phyloP scores from a whole-genome alignment of 768 basidiomycete genomes.

The Porphyrellus cyaneotinctus region DNA sequence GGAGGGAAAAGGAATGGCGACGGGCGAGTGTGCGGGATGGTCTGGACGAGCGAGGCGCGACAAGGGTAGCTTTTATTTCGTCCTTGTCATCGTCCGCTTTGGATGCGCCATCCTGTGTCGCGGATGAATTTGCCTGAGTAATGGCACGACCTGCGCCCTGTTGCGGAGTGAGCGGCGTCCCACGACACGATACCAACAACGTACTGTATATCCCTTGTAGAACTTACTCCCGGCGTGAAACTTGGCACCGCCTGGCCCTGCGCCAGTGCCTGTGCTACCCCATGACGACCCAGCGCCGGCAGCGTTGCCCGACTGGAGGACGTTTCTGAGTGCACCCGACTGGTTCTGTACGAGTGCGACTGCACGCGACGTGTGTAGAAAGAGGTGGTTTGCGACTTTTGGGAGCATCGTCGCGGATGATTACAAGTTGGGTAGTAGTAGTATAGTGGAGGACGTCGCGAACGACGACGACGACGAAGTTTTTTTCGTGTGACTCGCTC shows the following conservation, averaged over 20 bases:
- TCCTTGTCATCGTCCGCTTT: slow-evolving; percentile 57
- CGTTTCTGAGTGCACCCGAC: slow-evolving; percentile 66
- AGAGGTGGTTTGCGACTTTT: slow-evolving; percentile 74
- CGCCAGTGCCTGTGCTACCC: slow-evolving; percentile 43
- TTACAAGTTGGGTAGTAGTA: slow-evolving; percentile 1
- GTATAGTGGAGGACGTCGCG: neutral
- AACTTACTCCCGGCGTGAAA: slow-evolving; percentile 69
- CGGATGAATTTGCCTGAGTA: slow-evolving; percentile 64
- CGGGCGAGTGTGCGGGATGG: slow-evolving; percentile 45
- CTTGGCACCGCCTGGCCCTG: slow-evolving; percentile 71
- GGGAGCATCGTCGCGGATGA: slow-evolving; percentile 57
- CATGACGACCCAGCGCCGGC: slow-evolving; percentile 50
- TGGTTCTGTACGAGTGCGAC: slow-evolving; percentile 75
- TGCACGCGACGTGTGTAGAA: slow-evolving; percentile 73
- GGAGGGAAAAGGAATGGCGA: slow-evolving; percentile 58
- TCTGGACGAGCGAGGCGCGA: slow-evolving; percentile 31
- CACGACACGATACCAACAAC: slow-evolving; percentile 16
- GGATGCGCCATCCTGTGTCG: slow-evolving; percentile 47
- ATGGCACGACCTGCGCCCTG: slow-evolving; percentile 69
- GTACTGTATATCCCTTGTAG: slow-evolving; percentile 63
- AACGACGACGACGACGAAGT: neutral
- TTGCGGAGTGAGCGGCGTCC: slow-evolving; percentile 4
- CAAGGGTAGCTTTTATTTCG: slow-evolving; percentile 38
- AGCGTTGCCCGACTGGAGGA: slow-evolving; percentile 54
- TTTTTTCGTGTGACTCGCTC: neutral